Conservation (phyloP, 306 rosid genomes). For the Gillenia trifoliata region DNA sequence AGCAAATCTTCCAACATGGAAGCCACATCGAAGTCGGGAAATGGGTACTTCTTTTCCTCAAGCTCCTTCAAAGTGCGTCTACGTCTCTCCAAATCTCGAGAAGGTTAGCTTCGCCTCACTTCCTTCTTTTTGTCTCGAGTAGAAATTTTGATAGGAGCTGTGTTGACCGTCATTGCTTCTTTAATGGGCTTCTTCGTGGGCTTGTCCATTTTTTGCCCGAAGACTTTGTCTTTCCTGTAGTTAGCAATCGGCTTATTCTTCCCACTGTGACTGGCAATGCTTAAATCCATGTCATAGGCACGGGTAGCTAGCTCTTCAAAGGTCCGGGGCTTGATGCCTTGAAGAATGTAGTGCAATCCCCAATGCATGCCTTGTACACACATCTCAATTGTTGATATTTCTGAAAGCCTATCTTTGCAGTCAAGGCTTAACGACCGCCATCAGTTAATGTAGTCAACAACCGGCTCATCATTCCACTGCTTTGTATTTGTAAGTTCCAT, state of each 20-base stretch:
- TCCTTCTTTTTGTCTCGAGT: neutral
- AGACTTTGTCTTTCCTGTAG: neutral
- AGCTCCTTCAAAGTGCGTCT: neutral
- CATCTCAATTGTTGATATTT: neutral
- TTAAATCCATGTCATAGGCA: neutral
- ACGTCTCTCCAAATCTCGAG: neutral
- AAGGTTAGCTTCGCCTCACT: neutral
- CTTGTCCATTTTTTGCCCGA: neutral
- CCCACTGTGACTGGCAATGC: neutral
- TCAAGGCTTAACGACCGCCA: neutral
- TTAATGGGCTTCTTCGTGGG: neutral
- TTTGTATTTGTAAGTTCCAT: neutral
- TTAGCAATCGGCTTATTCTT: neutral
- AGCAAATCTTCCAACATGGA: neutral
- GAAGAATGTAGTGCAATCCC: neutral
- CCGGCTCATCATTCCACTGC: no score
- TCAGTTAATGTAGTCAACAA: neutral
- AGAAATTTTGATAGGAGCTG: neutral
- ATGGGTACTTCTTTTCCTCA: neutral
- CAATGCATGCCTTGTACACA: neutral
- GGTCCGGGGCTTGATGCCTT: neutral
- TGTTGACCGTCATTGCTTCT: neutral
- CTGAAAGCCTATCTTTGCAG: neutral
- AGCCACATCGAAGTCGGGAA: neutral
- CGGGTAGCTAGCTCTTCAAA: neutral